phyloP scores from a whole-genome alignment of 2,329 filamentous ascomycete species.

The Xylaria sp. region DNA sequence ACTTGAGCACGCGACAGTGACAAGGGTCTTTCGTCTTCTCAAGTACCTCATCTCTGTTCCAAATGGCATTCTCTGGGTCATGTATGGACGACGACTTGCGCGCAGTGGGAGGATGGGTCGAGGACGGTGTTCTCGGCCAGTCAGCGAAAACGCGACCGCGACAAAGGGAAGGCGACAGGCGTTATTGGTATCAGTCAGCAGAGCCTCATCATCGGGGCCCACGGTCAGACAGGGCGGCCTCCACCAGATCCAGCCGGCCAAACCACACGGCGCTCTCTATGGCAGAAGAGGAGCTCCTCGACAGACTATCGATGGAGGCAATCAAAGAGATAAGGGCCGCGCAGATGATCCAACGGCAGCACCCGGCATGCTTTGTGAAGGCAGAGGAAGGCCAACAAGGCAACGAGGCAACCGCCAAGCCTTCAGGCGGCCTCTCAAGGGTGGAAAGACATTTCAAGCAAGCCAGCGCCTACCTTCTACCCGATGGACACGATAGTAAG shows the following conservation, averaged over 20 bases:
- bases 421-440: constrained; percentile 9
- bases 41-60: neutral
- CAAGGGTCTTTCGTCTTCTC: constrained; percentile 7
- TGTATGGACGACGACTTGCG: constrained; percentile 16
- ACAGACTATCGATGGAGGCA: neutral
- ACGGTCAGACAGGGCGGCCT: neutral
- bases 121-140: neutral
- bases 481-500: constrained; percentile 3
- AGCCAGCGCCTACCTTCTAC: neutral
- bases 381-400: constrained; percentile 15
- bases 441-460: neutral
- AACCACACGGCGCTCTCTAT: neutral
- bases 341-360: constrained; percentile 3
- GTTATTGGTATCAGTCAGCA: neutral
- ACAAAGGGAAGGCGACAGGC: neutral
- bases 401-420: constrained; percentile 27
- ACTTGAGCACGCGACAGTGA: neutral
- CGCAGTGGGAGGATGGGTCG: constrained; percentile 21
- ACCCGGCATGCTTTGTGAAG: constrained; percentile 7
- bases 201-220: neutral
- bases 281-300: neutral
- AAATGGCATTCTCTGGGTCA: neutral
- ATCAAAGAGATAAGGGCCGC: constrained; percentile 2
- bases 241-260: neutral
- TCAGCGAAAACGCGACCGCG: neutral